Base-by-base conservation (phyloP, 2,329 filamentous ascomycete genomes). In the Cladosporium sp. region DNA sequence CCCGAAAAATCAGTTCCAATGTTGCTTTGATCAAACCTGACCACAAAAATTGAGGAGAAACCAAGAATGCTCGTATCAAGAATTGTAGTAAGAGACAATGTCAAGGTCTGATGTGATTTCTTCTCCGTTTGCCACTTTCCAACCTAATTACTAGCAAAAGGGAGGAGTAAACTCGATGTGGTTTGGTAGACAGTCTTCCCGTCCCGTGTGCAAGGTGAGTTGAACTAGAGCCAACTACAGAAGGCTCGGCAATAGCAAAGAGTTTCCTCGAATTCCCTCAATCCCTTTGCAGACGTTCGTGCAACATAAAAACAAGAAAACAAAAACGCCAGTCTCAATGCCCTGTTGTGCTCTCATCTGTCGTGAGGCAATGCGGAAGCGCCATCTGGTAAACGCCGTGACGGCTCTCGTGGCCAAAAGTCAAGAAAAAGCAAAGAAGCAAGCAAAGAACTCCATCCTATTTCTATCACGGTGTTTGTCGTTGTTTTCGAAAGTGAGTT, bases 321-420 rank as follows among this genome's bases (percentile, higher is more conserved):
- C 37, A 44, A n/a, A 26, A 55, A 55, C 52, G 52, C 52, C 52
- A 31, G n/a, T 55, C n/a, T 21, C 16, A 29, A 55, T 55, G 52
- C 52, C 52, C 52, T 33, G 23, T 46, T 46, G 31, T 55, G 52
- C 52, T 31, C 52, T 55, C 52, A 55, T 55, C 52, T 55, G 52
- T 55, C 52, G 52, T 55, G 52, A 55, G 52, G 52, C 52, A 55
- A 55, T 55, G 52, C 52, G 29, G 31, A 55, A 55, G 31, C 52
- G 26, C 52, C 52, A 29, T 53, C 23, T 53, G 50, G 40, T 53
- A 29, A 53, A 53, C 50, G 26, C 50, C 50, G 3, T 44, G 3
- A 26, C 8, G 26, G 50, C 18, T 53, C 14, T 53, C 28, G 26
- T 53, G 21, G 18, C 23, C 50, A n/a, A 21, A 55, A 55, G 11